Base-by-base conservation (phyloP, 768 basidiomycete genomes). In the Russula foetens region DNA sequence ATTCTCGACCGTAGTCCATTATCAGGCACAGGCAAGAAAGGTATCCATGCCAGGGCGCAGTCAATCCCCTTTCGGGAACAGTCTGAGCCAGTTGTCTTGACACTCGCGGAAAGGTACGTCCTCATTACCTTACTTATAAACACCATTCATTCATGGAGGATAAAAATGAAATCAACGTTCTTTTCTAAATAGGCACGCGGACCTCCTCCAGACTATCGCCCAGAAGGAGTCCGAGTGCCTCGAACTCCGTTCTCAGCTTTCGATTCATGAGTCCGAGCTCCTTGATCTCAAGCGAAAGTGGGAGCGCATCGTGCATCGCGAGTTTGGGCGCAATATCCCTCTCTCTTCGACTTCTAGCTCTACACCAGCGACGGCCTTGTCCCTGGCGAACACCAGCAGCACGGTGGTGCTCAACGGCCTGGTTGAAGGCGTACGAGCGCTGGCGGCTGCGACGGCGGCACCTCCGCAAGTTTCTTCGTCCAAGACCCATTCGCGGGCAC, bases 191-290 rank as follows among this genome's bases (percentile, higher is more conserved):
- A 92, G 91, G 67, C 88, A 93, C 67, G 83, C 85, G 7, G 90
- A 92, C 56, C 74, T 93, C 2, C 74, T 92, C n/a, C 86, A 81
- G 31, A 86, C 86, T 60, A 93, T 93, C 53, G 90, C 91, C 0
- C 89, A 91, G 72, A 92, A 92, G 64, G 91, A 92, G 70, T 82
- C 87, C 0, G 87, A 84, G 70, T 91, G 88, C 66, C 80, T 92
- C 43, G 90, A 93, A 59, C 76, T 92, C 46, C 84, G 89, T 19
- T 82, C 85, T 5, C 88, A 90, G 65, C 81, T 93, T 2, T 78
- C 79, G 8, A 68, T 73, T 15, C 88, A 92, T 65, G 90, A 93
- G 73, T 78, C 78, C 2, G 91, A 92, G 68, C 77, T 92, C 3
- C 69, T 79, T 0, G 81, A 87, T 69, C 73, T 92, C 52, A 93